These are phyloP conservation scores for Puccinia hordei DNA, from an alignment of 1,284 basidiomycete genomes.

Conservation along the genomic window DNA sequence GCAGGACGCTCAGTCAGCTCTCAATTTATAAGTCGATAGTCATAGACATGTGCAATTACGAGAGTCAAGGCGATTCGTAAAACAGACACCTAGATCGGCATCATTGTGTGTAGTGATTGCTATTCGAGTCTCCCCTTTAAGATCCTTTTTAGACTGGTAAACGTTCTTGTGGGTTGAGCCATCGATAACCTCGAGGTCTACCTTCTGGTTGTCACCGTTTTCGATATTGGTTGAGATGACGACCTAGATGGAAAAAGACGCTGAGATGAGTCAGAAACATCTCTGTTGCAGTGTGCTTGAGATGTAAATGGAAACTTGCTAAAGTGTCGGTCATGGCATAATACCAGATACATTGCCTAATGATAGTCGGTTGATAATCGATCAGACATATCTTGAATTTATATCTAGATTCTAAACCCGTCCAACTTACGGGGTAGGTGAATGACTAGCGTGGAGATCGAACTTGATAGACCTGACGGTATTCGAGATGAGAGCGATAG, in stretches of 20 bases:
- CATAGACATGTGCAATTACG: conserved; percentile 64
- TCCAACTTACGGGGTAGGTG: conserved; percentile 38
- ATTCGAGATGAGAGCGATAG: background rate
- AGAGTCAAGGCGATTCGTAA: conserved; percentile 75
- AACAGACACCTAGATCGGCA: conserved; percentile 92
- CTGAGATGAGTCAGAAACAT: conserved; percentile 50
- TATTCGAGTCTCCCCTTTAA: conserved; percentile 85
- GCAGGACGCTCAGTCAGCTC: background rate
- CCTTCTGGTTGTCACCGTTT: conserved; percentile 53
- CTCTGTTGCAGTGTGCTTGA: background rate
- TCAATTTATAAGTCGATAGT: background rate
- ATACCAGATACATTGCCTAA: conserved; percentile 81
- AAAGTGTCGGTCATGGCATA: conserved; percentile 79
- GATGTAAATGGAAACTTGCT: conserved; percentile 60
- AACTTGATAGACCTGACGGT: conserved; percentile 32
- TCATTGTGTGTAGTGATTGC: conserved; percentile 92
- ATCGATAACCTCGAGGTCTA: conserved; percentile 93
- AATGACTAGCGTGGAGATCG: conserved; percentile 24
- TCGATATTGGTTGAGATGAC: conserved; percentile 48
- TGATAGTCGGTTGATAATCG: background rate
- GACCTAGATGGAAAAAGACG: conserved; percentile 20
- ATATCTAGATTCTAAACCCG: background rate
- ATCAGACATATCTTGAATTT: conserved; percentile 23
- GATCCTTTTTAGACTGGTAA: conserved; percentile 83
- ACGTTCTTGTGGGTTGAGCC: conserved; percentile 82